Evolutionary conservation across 768 basidiomycete genomes (phyloP).

Genomic region (Paxillus involutus): DNA sequence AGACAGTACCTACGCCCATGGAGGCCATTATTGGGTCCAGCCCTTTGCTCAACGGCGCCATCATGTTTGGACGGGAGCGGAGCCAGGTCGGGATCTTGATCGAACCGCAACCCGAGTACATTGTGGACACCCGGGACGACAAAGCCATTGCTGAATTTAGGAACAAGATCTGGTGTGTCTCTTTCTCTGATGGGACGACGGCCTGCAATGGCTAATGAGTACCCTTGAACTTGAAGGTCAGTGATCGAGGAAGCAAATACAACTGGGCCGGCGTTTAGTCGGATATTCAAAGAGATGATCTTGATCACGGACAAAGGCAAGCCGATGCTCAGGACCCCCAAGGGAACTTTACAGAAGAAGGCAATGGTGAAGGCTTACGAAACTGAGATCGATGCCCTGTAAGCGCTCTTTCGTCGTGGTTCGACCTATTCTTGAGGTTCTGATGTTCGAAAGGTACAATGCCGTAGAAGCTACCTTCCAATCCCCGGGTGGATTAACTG

Average conservation of each 20-base stretch:
- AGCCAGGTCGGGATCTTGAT: slow-evolving; percentile 30
- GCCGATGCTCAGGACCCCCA: slow-evolving; percentile 40
- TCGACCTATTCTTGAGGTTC: not conserved
- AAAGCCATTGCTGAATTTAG: slow-evolving; percentile 11
- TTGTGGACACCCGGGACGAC: slow-evolving; percentile 6
- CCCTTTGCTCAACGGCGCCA: slow-evolving; percentile 17
- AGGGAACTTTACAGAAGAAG: slow-evolving; percentile 24
- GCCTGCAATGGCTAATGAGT: too few species aligned
- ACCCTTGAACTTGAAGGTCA: slow-evolving; percentile 25
- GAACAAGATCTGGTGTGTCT: slow-evolving; percentile 22
- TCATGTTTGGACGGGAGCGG: slow-evolving; percentile 33
- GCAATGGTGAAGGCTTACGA: slow-evolving; percentile 20
- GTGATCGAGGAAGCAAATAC: slow-evolving; percentile 41
- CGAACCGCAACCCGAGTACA: slow-evolving; percentile 20
- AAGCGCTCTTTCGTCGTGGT: slow-evolving; percentile 3
- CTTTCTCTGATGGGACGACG: not conserved
- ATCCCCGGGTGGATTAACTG: not conserved
- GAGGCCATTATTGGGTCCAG: slow-evolving; percentile 11
- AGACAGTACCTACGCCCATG: slow-evolving; percentile 34
- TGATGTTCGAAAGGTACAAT: slow-evolving; percentile 1
- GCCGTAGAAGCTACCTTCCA: not conserved
- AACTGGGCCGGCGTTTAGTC: slow-evolving; percentile 37
- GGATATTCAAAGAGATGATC: slow-evolving; percentile 54
- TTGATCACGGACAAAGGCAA: slow-evolving; percentile 37
- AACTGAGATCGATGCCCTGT: slow-evolving; percentile 25